Evolutionary conservation across 1,284 basidiomycete species (phyloP).

Genomic region (Cystobasidium pallidum): DNA sequence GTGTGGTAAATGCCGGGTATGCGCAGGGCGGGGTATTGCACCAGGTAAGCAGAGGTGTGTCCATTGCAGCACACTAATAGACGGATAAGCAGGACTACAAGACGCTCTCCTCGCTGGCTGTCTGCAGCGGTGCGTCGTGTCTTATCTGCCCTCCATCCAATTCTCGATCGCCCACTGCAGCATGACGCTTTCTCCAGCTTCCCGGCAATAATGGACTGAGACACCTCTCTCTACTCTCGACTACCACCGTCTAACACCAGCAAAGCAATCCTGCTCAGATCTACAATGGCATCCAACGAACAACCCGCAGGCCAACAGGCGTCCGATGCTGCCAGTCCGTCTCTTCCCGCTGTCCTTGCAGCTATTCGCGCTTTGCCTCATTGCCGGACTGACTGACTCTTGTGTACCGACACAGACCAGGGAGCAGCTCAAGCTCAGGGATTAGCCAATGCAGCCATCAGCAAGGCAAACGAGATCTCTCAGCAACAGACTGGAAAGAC

Average conservation of each 20-base stretch:
- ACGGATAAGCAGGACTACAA: neutral
- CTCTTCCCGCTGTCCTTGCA: neutral
- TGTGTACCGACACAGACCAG: neutral
- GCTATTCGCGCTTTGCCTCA: neutral
- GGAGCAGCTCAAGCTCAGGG: constrained; percentile 7
- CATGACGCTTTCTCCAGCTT: neutral
- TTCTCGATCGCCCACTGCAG: neutral
- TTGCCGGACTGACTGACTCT: neutral
- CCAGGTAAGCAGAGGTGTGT: neutral
- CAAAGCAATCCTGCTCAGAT: too few species aligned
- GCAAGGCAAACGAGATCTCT: constrained; percentile 34
- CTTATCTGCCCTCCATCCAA: neutral
- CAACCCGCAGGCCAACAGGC: too few species aligned
- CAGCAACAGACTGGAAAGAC: constrained; percentile 42
- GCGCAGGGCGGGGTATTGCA: neutral
- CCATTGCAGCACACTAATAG: neutral
- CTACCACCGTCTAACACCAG: neutral
- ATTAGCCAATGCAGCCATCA: constrained; percentile 11
- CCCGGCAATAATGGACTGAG: too few species aligned
- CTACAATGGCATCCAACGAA: constrained; percentile 3
- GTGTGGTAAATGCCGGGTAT: neutral
- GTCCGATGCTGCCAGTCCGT: constrained; percentile 17
- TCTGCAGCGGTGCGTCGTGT: neutral
- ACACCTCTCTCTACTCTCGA: neutral
- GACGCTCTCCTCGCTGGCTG: neutral